Conservation (phyloP, 2,329 filamentous ascomycete species). For the Beauveria sp. region DNA sequence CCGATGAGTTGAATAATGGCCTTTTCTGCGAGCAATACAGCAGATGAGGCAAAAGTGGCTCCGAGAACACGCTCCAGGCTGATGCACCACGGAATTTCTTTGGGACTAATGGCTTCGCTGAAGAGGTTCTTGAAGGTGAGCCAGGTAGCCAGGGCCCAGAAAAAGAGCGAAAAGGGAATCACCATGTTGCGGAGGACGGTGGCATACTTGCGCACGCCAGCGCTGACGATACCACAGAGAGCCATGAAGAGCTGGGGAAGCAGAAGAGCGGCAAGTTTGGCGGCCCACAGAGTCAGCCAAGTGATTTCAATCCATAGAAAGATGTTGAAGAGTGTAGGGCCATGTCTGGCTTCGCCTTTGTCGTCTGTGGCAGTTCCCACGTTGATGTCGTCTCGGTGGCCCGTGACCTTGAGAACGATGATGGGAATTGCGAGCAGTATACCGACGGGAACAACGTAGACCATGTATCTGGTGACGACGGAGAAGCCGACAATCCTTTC, state of each 20-base stretch:
- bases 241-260: constrained; percentile 60
- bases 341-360: constrained; percentile 19
- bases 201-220: constrained; percentile 63
- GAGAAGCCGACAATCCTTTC: constrained; percentile 57
- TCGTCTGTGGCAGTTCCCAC: constrained; percentile 26
- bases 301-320: constrained; percentile 64
- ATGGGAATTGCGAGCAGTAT: constrained; percentile 55
- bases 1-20: constrained; percentile 74
- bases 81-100: constrained; percentile 44
- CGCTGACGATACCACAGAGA: constrained; percentile 60
- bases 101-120: constrained; percentile 17
- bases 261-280: constrained; percentile 55
- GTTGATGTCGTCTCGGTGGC: constrained; percentile 27
- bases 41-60: constrained; percentile 58
- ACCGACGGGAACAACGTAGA: constrained; percentile 60
- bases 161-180: constrained; percentile 59
- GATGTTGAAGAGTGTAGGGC: constrained; percentile 49
- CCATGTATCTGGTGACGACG: constrained; percentile 56
- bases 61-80: constrained; percentile 57
- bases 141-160: constrained; percentile 58
- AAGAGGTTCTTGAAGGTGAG: constrained; percentile 55
- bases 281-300: constrained; percentile 60
- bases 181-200: constrained; percentile 56
- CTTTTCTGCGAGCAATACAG: constrained; percentile 70
- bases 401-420: constrained; percentile 43